A percentile compares a stretch with the other conserved stretches of the same genome.
phyloP scores from a whole-genome alignment of 176 grass and related monocot genomes.

The Avena eriantha region DNA sequence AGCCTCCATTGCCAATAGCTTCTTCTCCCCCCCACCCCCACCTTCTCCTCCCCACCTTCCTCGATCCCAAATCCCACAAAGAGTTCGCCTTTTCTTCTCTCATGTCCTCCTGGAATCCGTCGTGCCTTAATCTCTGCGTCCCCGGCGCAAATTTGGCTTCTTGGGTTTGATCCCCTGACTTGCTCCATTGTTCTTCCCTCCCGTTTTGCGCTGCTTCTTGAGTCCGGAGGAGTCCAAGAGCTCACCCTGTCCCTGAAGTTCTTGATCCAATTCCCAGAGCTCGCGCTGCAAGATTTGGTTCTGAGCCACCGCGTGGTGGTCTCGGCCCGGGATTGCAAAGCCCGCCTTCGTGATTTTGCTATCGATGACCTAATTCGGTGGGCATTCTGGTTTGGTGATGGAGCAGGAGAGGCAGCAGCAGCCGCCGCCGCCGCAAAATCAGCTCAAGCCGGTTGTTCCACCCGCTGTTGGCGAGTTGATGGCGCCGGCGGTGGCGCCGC shows the following conservation, averaged over 20 bases:
- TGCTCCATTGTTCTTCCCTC: constrained; percentile 30
- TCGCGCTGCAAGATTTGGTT: constrained; percentile 30
- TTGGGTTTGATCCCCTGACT: constrained; percentile 24
- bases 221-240: constrained; percentile 33
- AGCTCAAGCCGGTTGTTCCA: constrained; percentile 11
- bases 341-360: constrained; percentile 18
- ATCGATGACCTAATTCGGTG: constrained; percentile 43
- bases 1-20: constrained; percentile 47
- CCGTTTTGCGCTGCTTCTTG: constrained; percentile 27
- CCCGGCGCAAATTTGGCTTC: constrained; percentile 24
- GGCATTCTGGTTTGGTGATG: constrained; percentile 46
- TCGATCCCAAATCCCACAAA: constrained; percentile 47
- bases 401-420: constrained; percentile 47
- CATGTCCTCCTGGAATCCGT: constrained; percentile 1
- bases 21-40: constrained; percentile 33
- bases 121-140: not conserved
- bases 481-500: constrained; percentile 23
- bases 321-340: constrained; percentile 24
- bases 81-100: constrained; percentile 46
- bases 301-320: constrained; percentile 24
- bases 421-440: constrained; percentile 25
- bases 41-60: not conserved
- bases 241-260: not conserved
- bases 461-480: constrained; percentile 14
- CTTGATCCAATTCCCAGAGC: constrained; percentile 23